Evolutionary conservation across 1,139 yeast genomes (phyloP).

Genomic region (Suhomyces kunorum): DNA sequence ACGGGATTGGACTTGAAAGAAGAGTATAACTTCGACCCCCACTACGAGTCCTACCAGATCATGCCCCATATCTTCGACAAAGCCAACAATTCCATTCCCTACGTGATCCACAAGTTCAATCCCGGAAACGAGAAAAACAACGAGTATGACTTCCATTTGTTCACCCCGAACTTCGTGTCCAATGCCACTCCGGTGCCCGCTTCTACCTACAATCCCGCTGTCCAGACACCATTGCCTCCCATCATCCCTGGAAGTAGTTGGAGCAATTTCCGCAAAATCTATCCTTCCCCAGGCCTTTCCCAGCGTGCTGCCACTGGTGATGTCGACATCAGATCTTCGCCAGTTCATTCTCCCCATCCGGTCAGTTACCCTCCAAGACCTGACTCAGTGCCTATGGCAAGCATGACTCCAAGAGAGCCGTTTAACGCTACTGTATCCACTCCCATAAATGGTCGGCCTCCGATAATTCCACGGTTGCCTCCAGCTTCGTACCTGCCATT

Average conservation of each 20-base stretch:
- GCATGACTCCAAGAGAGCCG: background rate
- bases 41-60: background rate
- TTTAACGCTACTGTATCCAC: background rate
- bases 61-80: constrained; percentile 4
- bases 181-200: background rate
- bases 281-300: background rate
- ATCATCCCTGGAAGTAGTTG: constrained; percentile 1
- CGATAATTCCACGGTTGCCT: background rate
- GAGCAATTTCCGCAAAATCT: background rate
- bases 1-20: constrained; percentile 20
- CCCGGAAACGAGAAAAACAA: background rate
- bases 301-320: background rate
- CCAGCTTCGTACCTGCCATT: background rate
- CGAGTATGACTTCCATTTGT: background rate
- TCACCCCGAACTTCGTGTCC: background rate
- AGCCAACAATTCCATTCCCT: constrained; percentile 3
- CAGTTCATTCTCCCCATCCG: background rate
- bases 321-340: background rate
- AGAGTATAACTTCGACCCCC: constrained; percentile 10
- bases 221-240: background rate
- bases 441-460: background rate
- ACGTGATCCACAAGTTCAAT: constrained; percentile 1
- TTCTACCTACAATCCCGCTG: background rate
- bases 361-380: background rate
- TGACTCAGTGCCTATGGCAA: background rate